A percentile compares a stretch with the other conserved stretches of the same genome.
Evolutionary conservation across 345 rosid species (phyloP).

Genomic region (Rhodamnia rubescens): DNA sequence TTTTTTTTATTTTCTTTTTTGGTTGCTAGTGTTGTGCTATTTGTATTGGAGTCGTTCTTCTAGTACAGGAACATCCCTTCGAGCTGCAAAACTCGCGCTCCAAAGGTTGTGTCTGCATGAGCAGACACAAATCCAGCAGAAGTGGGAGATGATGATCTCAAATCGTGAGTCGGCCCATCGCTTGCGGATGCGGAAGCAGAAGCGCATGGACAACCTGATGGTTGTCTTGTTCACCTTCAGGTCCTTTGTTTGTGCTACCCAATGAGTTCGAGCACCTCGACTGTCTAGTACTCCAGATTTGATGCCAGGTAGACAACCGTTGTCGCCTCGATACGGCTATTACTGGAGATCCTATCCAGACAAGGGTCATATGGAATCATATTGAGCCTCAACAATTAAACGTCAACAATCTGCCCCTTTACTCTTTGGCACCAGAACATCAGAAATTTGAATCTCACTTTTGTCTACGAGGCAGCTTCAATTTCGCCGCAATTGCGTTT

Average conservation of each 20-base stretch:
- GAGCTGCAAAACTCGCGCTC: no score
- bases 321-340: no score
- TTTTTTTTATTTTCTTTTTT: no score
- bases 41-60: no score
- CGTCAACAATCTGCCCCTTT: slow-evolving; percentile 67
- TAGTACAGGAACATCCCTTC: no score
- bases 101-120: no score
- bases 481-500: neutral
- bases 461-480: slow-evolving; percentile 29
- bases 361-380: slow-evolving; percentile 10
- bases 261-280: no score
- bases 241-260: no score
- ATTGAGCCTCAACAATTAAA: slow-evolving; percentile 56
- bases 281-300: no score
- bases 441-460: slow-evolving; percentile 3
- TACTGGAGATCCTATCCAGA: slow-evolving; percentile 6
- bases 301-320: no score
- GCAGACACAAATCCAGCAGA: neutral
- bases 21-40: no score
- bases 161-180: neutral
- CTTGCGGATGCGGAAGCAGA: neutral
- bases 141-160: neutral
- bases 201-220: neutral
- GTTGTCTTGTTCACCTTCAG: no score
- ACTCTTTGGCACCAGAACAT: slow-evolving; percentile 46